phyloP scores from a whole-genome alignment of 805 yeast genomes.

The Ogataea polymorpha region DNA sequence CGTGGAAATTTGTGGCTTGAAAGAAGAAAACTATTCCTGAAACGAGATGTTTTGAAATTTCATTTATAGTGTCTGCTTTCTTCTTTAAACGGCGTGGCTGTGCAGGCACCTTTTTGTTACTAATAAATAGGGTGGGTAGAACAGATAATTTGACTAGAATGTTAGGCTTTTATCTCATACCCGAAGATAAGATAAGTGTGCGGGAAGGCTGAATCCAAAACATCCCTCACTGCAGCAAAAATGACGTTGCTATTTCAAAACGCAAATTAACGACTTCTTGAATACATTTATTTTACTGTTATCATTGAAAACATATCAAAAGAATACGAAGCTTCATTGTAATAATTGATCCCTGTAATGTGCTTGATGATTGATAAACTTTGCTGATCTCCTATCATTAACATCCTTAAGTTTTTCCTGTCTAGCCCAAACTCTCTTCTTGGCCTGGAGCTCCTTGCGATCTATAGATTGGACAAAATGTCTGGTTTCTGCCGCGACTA shows the following conservation, averaged over 20 bases:
- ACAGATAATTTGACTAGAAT: no score
- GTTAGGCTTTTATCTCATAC: no score
- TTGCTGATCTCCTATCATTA: conserved; percentile 55
- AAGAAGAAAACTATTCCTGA: neutral
- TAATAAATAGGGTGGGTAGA: no score
- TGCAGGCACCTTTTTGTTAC: neutral
- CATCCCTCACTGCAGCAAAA: no score
- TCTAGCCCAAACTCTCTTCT: conserved; percentile 62
- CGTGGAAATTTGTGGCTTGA: no score
- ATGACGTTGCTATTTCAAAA: no score
- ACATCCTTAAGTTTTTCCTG: conserved; percentile 48
- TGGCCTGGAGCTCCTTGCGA: conserved; percentile 38
- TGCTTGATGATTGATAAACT: conserved; percentile 74
- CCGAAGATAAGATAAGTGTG: no score
- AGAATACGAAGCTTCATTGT: conserved; percentile 21
- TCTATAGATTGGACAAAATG: conserved; percentile 42
- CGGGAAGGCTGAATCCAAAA: no score
- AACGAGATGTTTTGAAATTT: neutral
- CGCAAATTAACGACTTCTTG: no score
- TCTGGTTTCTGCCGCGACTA: conserved; percentile 73
- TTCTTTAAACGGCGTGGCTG: neutral
- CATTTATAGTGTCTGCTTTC: neutral
- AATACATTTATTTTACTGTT: no score
- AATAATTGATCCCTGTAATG: conserved; percentile 79
- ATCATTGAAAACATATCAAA: no score